Base-by-base conservation (phyloP, 768 basidiomycete species). In the Serpula lacrymans region DNA sequence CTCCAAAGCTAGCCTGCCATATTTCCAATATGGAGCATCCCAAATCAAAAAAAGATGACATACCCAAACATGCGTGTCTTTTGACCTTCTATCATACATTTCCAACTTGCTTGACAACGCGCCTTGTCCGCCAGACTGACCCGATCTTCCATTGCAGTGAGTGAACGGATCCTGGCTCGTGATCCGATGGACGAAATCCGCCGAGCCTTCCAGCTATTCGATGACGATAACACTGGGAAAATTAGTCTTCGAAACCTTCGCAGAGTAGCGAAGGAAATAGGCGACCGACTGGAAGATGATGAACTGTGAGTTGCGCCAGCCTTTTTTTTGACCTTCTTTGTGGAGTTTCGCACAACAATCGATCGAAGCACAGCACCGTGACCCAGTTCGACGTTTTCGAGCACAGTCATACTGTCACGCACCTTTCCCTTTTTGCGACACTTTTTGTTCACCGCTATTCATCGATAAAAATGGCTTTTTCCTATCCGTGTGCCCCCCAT, bases 171-270 rank as follows among this genome's bases (percentile, higher is more conserved):
- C 60, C 74, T 95, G 30, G 82, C 88, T 34, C 82, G 96, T 43
- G 95, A 99, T 67, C 96, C 96, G 11, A 84, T 89, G 76, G 92
- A 96, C 31, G 96, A 99, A 64, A 91, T 98, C 46, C 78, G 89
- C 48, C 78, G 95, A 39, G 96, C 96, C 1, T 99, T 99, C 67
- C 85, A 92, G 55, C 71, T 99, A 2, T 98, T 98, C 57, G 96
- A 97, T 63, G 93, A 95, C 54, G 95, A 98, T 57, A 79, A 84
- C 51, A 94, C 91, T 11, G 95, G 95, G 12, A 94, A 90, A 64
- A 98, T 99, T 49, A 86, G 80, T 52, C 70, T 98, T 29, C 77
- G 88, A 47, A 95, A 98, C 62, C 72, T 99, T 34, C 75, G 88
- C 55, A 74, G 93, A 43, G 96, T 99, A 17, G 95, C 95, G 24